Conservation (phyloP, 139 green algal species). For the Gonium pectorale region DNA sequence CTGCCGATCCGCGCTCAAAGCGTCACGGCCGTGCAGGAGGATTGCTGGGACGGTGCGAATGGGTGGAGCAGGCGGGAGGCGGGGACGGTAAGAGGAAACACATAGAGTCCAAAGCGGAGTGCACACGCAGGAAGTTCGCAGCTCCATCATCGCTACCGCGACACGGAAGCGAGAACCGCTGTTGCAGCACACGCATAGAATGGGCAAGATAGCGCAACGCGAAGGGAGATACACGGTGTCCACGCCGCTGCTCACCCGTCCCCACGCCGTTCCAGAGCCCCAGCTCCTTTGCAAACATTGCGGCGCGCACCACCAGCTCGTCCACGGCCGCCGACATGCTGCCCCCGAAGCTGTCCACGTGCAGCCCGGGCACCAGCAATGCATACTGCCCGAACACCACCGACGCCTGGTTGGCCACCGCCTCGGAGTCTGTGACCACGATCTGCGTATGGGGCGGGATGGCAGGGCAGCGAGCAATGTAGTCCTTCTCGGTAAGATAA, state of each 20-base stretch:
- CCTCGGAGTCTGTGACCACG: conserved; percentile 43
- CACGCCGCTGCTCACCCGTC: conserved; percentile 12
- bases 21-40: conserved; percentile 52
- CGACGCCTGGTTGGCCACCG: conserved; percentile 33
- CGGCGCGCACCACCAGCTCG: conserved; percentile 13
- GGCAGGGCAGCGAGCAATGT: no score
- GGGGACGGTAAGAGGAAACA: not conserved
- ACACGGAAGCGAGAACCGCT: no score
- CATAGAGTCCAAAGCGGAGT: no score
- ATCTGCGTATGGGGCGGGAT: conserved; percentile 8
- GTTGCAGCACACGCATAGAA: no score
- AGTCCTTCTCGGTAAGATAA: no score
- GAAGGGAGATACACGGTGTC: no score
- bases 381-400: conserved; percentile 57
- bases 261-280: conserved; percentile 42
- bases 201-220: no score
- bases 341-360: not conserved
- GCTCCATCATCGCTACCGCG: no score
- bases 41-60: conserved; percentile 29
- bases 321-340: conserved; percentile 17
- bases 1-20: conserved; percentile 48
- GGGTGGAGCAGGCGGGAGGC: not conserved
- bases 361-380: conserved; percentile 42
- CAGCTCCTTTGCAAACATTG: conserved; percentile 9
- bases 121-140: no score